Conservation (phyloP, 164 flowering plant species). For the Platanus orientalis region DNA sequence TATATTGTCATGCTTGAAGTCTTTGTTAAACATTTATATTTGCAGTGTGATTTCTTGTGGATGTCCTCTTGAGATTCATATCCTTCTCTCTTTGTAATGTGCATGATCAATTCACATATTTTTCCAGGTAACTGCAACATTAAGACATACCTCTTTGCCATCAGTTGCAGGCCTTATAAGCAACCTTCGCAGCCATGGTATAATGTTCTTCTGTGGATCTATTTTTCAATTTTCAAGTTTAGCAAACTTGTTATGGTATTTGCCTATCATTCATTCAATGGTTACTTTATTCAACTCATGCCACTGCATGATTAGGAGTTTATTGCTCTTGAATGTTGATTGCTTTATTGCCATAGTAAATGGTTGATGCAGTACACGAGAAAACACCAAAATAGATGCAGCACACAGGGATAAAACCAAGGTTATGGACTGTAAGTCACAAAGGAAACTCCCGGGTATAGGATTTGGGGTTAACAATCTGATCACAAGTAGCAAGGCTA, state of each 20-base stretch:
- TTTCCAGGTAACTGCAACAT: slow-evolving; percentile 54
- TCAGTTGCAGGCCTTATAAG: slow-evolving; percentile 55
- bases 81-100: slow-evolving; percentile 1
- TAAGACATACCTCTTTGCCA: slow-evolving; percentile 54
- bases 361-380: no score
- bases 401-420: no score
- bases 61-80: background rate
- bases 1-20: no score
- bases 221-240: background rate
- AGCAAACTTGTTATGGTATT: no score
- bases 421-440: no score
- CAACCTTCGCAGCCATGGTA: slow-evolving; percentile 83
- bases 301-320: background rate
- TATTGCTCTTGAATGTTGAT: background rate
- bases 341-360: no score
- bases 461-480: no score
- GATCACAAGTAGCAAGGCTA: no score
- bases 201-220: slow-evolving; percentile 2
- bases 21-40: background rate
- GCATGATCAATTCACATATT: slow-evolving; percentile 7
- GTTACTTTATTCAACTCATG: background rate
- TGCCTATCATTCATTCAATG: background rate
- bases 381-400: no score
- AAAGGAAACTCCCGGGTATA: no score
- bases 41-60: background rate